Base-by-base conservation (phyloP, 2,329 filamentous ascomycete genomes). In the Alternaria consortialis region DNA sequence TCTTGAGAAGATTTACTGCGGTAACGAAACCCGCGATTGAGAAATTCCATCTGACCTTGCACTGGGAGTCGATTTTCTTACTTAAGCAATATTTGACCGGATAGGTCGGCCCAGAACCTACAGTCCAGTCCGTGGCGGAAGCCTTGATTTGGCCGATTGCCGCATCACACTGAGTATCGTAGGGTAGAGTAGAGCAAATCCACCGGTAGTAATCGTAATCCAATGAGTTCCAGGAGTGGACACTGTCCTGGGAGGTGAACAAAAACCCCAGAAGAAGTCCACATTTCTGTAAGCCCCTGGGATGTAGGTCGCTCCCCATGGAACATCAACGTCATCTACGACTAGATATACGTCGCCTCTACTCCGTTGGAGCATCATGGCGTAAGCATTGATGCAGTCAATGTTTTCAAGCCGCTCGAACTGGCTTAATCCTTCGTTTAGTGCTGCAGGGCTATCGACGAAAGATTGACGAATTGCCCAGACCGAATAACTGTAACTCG, bases 1-100 rank as follows among this genome's bases (percentile, higher is more conserved):
- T 68, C 51, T 75, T 76, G 29, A 70, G 15, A 9, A 64, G 27
- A 40, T 72, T 72, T 5, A 68, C 50, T 8, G 52, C 32, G 9
- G 48, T 69, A 23, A 74, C 62, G 13, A 70, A 20, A 0, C 56
- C 40, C 3, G 61, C 63, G 47, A 73, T 66, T 5, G 47, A 32
- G 17, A 59, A 7, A 23, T 56, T 59, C 13, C 70, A 65, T 9
- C 68, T 61, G 0, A 75, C 34, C 23, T 64, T 64, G 50, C 73
- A 75, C 2, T 60, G 39, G 5, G 57, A 48, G 0, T 47, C 31
- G 1, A 62, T 54, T 23, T 17, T 48, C 40, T 74, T 64, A 29
- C 64, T 66, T 5, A 71, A 53, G 48, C 71, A 72, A 36, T 70
- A 69, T 2, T 68, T 20, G n/a, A 4, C 27, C 3, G 27, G 27